Conservation (phyloP, 495 filamentous ascomycete species). For the Platismatia glauca region DNA sequence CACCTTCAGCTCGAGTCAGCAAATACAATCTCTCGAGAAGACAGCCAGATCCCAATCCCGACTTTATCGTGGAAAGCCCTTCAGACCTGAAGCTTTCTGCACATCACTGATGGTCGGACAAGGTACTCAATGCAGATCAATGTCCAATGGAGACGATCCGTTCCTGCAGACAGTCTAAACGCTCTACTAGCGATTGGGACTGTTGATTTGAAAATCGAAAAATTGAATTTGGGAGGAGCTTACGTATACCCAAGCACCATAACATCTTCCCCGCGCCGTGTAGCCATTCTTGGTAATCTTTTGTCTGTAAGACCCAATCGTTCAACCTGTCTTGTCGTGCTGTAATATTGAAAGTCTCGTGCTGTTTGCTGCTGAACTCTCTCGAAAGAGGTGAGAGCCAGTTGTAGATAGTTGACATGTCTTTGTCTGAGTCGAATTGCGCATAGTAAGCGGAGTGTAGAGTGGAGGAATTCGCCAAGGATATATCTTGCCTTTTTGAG, state of each 20-base stretch:
- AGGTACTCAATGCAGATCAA: not conserved
- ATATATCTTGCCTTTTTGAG: not conserved
- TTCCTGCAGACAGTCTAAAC: not conserved
- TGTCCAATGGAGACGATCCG: not conserved
- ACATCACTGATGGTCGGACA: not conserved
- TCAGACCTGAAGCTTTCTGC: not conserved
- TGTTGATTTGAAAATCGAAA: not conserved
- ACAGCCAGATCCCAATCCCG: not conserved
- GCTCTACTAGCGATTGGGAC: not conserved
- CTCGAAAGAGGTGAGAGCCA: constrained; percentile 12
- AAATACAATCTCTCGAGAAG: not conserved
- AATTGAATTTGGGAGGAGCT: not conserved
- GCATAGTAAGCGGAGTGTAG: not conserved
- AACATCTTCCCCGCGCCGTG: not conserved
- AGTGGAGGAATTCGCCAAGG: not conserved
- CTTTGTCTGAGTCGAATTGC: not conserved
- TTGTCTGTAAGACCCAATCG: not conserved
- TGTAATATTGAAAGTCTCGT: constrained; percentile 4
- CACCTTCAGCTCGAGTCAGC: not conserved
- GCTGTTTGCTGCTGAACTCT: constrained; percentile 10
- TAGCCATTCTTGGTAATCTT: constrained; percentile 10
- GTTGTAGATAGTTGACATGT: not conserved
- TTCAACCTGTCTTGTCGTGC: constrained; percentile 6
- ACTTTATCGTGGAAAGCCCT: not conserved
- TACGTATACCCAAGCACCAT: constrained; percentile 13